Evolutionary conservation across 1,284 basidiomycete species (phyloP), one percentile per base, ranked within the genome.

Genomic region (Ceratobasidium theobromae): DNA sequence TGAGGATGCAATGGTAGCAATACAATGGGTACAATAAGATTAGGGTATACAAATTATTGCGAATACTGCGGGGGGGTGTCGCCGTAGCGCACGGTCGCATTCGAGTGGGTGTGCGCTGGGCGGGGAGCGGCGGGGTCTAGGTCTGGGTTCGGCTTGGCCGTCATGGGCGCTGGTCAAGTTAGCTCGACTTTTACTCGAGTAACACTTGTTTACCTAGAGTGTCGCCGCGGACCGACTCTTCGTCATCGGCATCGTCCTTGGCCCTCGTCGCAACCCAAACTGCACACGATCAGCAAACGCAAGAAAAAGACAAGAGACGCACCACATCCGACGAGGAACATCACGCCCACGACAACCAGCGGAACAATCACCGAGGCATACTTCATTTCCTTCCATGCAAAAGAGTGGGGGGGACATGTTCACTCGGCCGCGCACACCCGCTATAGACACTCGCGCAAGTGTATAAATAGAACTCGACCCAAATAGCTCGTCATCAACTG

Each of bases 311-410:
- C 18, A 21, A 21, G 9, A 8, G 9, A 28, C 57, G 1, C 3
- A 60, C 57, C 25, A 16, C 45, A 49, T 1, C 57, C 57, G 14
- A 33, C 4, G 30, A 60, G 14, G 40, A 60, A 60, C 23, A 60
- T 23, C 23, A 60, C 57, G 46, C 57, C 57, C 23, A 60, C 57
- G 28, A 60, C 23, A 16, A 60, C 46, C 8, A 60, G 57, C 57
- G 57, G 57, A 49, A 60, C 46, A 32, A 60, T 33, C 9, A 60
- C 57, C 45, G 57, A 60, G 27, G 45, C 57, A 33, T 38, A 60
- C 57, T 60, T 60, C 57, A 60, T 60, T 40, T 45, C 41, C 55
- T 25, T n/a, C n/a, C n/a, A n/a, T n/a, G n/a, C n/a, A n/a, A n/a
- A n/a, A n/a, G n/a, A n/a, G n/a, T n/a, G n/a, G 35, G 27, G 54